These are phyloP conservation scores for Crucihimalaya himalaica DNA, from an alignment of 345 rosid genomes.

Conservation along the genomic window DNA sequence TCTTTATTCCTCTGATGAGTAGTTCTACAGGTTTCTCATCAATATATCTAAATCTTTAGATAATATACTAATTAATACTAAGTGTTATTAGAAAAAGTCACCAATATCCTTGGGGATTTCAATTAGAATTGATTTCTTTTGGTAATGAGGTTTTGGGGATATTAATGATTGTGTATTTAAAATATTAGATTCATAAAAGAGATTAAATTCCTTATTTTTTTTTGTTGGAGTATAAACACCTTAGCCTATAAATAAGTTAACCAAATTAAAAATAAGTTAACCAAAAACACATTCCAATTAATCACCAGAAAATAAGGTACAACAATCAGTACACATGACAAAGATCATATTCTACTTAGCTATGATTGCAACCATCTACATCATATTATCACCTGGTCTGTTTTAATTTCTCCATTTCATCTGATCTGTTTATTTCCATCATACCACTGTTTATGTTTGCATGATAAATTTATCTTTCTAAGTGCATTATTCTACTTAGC, in stretches of 20 bases:
- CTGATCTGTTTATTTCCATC: no score
- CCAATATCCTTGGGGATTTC: no score
- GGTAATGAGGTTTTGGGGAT: background rate
- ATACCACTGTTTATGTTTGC: no score
- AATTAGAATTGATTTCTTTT: no score
- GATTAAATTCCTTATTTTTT: background rate
- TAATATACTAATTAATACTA: no score
- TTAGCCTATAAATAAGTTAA: background rate
- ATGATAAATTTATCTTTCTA: no score
- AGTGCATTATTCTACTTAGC: no score
- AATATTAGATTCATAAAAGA: background rate
- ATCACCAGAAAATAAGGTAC: background rate
- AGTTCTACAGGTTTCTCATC: no score
- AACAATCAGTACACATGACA: background rate
- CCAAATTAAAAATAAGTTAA: background rate
- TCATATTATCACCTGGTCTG: constrained; percentile 12
- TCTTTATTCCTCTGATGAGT: no score
- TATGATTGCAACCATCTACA: background rate
- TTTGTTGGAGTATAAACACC: background rate
- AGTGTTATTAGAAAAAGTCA: no score
- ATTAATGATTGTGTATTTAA: background rate
- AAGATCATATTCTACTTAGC: constrained; percentile 9
- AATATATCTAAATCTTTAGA: no score
- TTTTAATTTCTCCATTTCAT: no score
- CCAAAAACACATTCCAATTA: background rate